A percentile compares a stretch with the other conserved stretches of the same genome.
Evolutionary conservation across 352 stramenopile species (phyloP).

Genomic region (Pythium grandisporangium): DNA sequence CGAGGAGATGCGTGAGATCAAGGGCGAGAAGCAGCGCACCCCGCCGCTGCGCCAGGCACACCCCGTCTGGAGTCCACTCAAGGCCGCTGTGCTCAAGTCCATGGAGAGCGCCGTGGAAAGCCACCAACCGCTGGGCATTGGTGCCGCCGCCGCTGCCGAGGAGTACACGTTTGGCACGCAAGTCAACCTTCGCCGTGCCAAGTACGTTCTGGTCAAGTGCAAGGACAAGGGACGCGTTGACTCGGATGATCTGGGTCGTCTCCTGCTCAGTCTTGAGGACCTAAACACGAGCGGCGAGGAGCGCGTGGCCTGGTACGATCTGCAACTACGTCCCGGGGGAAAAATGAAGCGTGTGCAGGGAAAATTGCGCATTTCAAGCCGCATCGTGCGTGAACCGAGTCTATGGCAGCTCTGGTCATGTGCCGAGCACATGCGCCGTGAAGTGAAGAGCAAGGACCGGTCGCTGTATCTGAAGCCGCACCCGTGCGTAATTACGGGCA

Average conservation of each 20-base stretch:
- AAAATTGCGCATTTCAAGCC: slow-evolving; percentile 74
- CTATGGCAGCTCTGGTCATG: slow-evolving; percentile 78
- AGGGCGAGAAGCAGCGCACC: slow-evolving; percentile 82
- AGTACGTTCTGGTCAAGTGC: slow-evolving; percentile 83
- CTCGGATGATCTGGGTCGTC: slow-evolving; percentile 64
- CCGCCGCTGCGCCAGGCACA: slow-evolving; percentile 43
- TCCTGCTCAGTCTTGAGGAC: slow-evolving; percentile 76
- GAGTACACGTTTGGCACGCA: slow-evolving; percentile 85
- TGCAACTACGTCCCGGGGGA: slow-evolving; percentile 66
- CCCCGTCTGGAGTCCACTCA: slow-evolving; percentile 79
- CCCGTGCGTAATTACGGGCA: slow-evolving; percentile 68
- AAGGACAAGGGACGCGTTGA: slow-evolving; percentile 84
- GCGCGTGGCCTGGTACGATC: slow-evolving; percentile 77
- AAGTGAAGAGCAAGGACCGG: slow-evolving; percentile 58
- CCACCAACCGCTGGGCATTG: slow-evolving; percentile 80
- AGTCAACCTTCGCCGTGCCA: slow-evolving; percentile 60
- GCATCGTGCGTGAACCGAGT: slow-evolving; percentile 77
- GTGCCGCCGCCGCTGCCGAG: slow-evolving; percentile 63
- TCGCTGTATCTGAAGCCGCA: slow-evolving; percentile 82
- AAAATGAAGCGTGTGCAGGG: slow-evolving; percentile 84
- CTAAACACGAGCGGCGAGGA: slow-evolving; percentile 80
- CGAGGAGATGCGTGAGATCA: slow-evolving; percentile 79
- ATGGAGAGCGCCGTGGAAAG: slow-evolving; percentile 72
- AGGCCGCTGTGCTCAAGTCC: slow-evolving; percentile 66
- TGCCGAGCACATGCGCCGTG: slow-evolving; percentile 76